Base-by-base conservation (phyloP, 1,284 basidiomycete genomes). In the Cutaneotrichosporon cavernicola region DNA sequence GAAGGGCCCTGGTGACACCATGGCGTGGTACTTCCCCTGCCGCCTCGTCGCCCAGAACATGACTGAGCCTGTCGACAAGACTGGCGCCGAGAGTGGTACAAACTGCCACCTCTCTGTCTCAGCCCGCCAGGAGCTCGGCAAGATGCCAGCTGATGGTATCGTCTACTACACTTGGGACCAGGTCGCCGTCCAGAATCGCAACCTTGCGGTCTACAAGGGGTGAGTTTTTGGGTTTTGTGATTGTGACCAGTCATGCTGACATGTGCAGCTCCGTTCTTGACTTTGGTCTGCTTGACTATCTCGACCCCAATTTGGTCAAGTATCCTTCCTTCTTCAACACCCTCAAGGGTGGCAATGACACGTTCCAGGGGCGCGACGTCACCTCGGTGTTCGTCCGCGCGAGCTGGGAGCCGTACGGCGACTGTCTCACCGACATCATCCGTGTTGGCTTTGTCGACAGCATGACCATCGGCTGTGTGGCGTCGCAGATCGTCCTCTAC, bases 141-240 rank as follows among this genome's bases (percentile, higher is more conserved):
- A 53, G 18, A 32, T 52, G 22, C 74, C 74, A 7, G 83, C 87
- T 5, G 83, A 86, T 62, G 96, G 95, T 6, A 89, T 95, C 76
- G 92, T 98, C 52, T 98, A 90, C 79, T 97, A 92, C 75, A 89
- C 88, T 5, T 99, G 96, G 96, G 86, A 89, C 60, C 89, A 96
- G 76, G 83, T 99, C 55, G 82, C 82, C 64, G 87, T 89, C 72
- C 58, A 85, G 4, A 76, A 81, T 18, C 86, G 92, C 30, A 97
- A 96, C 76, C 80, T 99, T 30, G 93, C 89, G 26, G 93, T 98
- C 21, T 97, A 88, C 76, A 91, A 96, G 81, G 89, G 88, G 90
- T 93, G 74, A 79, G 91, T 79, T 7, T 7, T 26, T 26, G 26
- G 3, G 26, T 26, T 10, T 14, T 78, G 90, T 79, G 30, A 52